A percentile compares a stretch with the other conserved stretches of the same genome.
Evolutionary conservation across 1,284 basidiomycete species (phyloP).

Genomic region (Irpex lacteus): DNA sequence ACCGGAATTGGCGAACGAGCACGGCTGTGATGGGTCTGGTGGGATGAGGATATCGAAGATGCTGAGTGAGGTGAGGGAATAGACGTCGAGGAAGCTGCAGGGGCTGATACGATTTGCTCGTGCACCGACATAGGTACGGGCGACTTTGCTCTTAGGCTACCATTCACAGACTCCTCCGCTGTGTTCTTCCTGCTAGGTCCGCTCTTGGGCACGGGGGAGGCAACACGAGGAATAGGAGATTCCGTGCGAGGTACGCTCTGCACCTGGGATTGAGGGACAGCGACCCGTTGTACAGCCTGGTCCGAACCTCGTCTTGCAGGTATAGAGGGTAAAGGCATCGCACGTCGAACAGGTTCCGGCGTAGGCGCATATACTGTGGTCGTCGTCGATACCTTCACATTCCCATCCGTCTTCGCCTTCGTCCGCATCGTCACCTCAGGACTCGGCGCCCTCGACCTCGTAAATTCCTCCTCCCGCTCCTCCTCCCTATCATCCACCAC

Average conservation of each 20-base stretch:
- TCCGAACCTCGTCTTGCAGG: background rate
- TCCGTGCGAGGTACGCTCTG: slow-evolving; percentile 6
- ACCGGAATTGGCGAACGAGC: slow-evolving; percentile 3
- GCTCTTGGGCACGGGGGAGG: slow-evolving; percentile 10
- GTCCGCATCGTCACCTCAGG: background rate
- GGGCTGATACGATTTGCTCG: background rate
- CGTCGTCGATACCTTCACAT: background rate
- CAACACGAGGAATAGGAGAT: slow-evolving; percentile 10
- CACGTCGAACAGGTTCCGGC: background rate
- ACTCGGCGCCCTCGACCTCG: slow-evolving; percentile 6
- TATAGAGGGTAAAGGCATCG: slow-evolving; percentile 1
- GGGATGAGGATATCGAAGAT: background rate
- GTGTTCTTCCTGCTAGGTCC: background rate
- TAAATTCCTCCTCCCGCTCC: slow-evolving; percentile 4
- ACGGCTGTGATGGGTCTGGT: background rate
- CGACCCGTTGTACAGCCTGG: background rate
- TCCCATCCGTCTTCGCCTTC: background rate
- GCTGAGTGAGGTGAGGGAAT: background rate
- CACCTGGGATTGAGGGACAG: background rate
- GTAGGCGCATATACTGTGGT: background rate
- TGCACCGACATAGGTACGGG: background rate
- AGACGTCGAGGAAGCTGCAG: background rate
- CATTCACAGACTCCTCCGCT: background rate
- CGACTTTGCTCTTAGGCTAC: background rate
- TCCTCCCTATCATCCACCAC: background rate